Percentiles rank a stretch among this genome's conserved stretches.
Evolutionary conservation across 192 early-diverging fungal genomes (phyloP).

Genomic region (Chytriomyces sp.): DNA sequence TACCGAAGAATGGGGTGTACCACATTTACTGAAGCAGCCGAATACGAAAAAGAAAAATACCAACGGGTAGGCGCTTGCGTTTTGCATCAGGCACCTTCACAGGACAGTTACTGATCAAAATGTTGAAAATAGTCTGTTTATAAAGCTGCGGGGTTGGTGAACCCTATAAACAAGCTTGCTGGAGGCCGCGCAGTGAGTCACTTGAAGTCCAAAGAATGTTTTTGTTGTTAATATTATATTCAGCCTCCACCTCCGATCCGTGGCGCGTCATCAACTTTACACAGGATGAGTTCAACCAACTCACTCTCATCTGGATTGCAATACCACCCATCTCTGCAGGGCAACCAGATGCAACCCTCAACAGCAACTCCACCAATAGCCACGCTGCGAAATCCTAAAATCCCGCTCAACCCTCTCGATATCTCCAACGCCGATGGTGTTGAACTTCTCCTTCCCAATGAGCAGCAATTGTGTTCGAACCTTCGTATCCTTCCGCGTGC

Average conservation of each 20-base stretch:
- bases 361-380: constrained; percentile 1
- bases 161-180: too few species aligned
- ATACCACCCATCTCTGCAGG: too few species aligned
- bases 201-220: too few species aligned
- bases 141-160: too few species aligned
- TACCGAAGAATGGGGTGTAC: constrained; percentile 89
- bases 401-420: constrained; percentile 61
- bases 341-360: too few species aligned
- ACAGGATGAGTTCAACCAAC: not conserved
- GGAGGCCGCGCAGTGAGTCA: too few species aligned
- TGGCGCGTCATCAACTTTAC: not conserved
- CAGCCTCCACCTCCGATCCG: not conserved
- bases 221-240: too few species aligned
- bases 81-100: too few species aligned
- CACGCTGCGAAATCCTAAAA: constrained; percentile 12
- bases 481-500: constrained; percentile 86
- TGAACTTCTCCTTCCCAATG: constrained; percentile 79
- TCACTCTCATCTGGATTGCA: too few species aligned
- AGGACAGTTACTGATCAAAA: too few species aligned
- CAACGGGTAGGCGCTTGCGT: constrained; percentile 26
- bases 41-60: constrained; percentile 66
- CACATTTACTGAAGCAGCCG: constrained; percentile 70
- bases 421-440: constrained; percentile 83
- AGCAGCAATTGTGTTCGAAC: constrained; percentile 80
- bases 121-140: too few species aligned